Evolutionary conservation across 345 rosid species (phyloP).

Genomic region (Psidium friedrichsthalianum): DNA sequence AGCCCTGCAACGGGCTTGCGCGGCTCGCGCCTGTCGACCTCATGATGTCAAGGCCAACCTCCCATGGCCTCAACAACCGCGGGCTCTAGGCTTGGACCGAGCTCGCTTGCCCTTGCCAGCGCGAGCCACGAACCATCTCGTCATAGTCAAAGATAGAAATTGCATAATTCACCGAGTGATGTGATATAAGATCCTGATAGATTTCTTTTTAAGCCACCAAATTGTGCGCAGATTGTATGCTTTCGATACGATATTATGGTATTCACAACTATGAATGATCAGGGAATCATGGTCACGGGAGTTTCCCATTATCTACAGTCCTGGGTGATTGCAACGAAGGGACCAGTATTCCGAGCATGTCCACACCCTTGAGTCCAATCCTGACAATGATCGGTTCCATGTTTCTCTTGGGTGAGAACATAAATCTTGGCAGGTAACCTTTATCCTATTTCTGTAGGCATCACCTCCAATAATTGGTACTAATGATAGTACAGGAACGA

Average conservation of each 20-base stretch:
- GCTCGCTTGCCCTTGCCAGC: neutral
- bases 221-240: neutral
- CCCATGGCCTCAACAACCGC: neutral
- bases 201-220: neutral
- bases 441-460: neutral
- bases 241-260: neutral
- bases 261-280: neutral
- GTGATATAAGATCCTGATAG: neutral
- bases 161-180: no score
- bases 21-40: neutral
- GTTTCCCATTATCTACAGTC: conserved; percentile 6
- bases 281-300: conserved; percentile 9
- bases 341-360: conserved; percentile 20
- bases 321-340: conserved; percentile 7
- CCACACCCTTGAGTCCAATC: conserved; percentile 52
- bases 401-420: conserved; percentile 47
- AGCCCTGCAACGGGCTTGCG: no score
- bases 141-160: neutral
- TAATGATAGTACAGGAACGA: no score
- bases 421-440: conserved; percentile 57
- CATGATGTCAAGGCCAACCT: neutral
- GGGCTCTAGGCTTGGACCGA: neutral
- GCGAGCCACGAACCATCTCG: neutral
- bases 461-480: neutral
- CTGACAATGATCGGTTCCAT: conserved; percentile 45